Base-by-base conservation (phyloP, 2,329 filamentous ascomycete species). In the Thermothelomyces thermophilus region DNA sequence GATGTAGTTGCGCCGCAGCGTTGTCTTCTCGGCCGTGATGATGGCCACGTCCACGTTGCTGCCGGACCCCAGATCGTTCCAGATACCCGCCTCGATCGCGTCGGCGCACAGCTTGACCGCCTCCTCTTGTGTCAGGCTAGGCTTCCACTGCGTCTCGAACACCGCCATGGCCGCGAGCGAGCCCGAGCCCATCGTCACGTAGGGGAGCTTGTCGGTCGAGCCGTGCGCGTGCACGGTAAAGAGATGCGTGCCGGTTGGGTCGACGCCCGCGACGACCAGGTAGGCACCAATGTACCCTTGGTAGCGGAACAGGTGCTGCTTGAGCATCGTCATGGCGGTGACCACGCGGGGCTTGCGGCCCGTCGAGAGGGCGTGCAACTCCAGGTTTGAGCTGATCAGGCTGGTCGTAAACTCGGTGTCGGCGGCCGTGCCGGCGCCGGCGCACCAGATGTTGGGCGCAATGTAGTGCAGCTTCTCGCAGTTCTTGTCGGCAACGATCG, bases 381-480 rank as follows among this genome's bases (percentile, higher is more conserved):
- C 93, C 68, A 98, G 86, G 75, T 97, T 93, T 58, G 93, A 98
- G 64, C 90, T 96, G 76, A 97, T 95, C 71, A 98, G 84, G 66
- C 91, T 87, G 53, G 93, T 98, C 62, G 93, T 98, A 78, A 98
- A 98, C 75, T 98, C 93, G 59, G 91, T 97, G 71, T 98, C 93
- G 63, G 93, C 93, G 55, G 93, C 93, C 45, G 93, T 98, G 70
- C 94, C 93, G 60, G 93, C 94, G 62, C 93, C 93, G 9, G 93
- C 93, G 73, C 93, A 98, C 93, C 93, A 98, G 72, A 98, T 98
- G 71, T 96, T 90, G 53, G 93, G 91, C 37, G 93, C 80, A 70
- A 98, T 98, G 78, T 94, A 98, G 76, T 98, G 93, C 58, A 98
- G 84, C 77, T 98, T 98, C 75, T 98, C 91, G 77, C 93, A 97